Conservation (phyloP, 768 basidiomycete species). For the Rhodosporidiobolus odoratus region DNA sequence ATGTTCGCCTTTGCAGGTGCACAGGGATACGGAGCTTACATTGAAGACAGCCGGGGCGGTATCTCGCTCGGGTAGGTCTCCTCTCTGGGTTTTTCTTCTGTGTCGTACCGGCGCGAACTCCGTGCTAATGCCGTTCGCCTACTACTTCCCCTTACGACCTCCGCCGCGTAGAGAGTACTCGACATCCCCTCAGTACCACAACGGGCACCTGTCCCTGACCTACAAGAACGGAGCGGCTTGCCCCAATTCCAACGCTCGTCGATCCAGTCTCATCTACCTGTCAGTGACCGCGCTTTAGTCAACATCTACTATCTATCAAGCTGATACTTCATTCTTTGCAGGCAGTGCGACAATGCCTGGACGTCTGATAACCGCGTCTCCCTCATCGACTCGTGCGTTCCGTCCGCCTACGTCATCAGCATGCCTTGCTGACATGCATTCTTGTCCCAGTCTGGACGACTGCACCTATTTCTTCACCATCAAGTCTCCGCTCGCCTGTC, state of each 20-base stretch:
- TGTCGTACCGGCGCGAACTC: background rate
- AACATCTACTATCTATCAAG: too few species aligned
- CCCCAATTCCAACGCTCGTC: slow-evolving; percentile 25
- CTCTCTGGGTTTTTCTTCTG: background rate
- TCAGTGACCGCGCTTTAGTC: background rate
- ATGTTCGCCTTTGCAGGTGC: slow-evolving; percentile 6
- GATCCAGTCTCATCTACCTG: slow-evolving; percentile 25
- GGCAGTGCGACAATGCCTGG: slow-evolving; percentile 30
- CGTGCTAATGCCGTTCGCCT: too few species aligned
- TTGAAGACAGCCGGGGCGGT: slow-evolving; percentile 24
- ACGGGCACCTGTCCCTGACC: slow-evolving; percentile 24
- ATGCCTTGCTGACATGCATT: too few species aligned
- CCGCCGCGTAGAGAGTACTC: slow-evolving; percentile 18
- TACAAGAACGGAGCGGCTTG: slow-evolving; percentile 27
- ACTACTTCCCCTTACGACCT: too few species aligned
- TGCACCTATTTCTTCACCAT: slow-evolving; percentile 32
- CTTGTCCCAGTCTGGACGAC: slow-evolving; percentile 11
- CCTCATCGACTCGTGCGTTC: slow-evolving; percentile 22
- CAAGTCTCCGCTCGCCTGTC: slow-evolving; percentile 28
- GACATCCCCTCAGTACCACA: slow-evolving; percentile 20
- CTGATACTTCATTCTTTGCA: background rate
- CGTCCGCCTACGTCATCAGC: too few species aligned
- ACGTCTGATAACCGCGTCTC: slow-evolving; percentile 8
- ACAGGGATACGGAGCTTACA: slow-evolving; percentile 25
- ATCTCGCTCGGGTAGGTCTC: slow-evolving; percentile 26